Evolutionary conservation across 352 stramenopile genomes (phyloP), one percentile per base, ranked within the genome.

Genomic region (Salisapilia sapeloensis): DNA sequence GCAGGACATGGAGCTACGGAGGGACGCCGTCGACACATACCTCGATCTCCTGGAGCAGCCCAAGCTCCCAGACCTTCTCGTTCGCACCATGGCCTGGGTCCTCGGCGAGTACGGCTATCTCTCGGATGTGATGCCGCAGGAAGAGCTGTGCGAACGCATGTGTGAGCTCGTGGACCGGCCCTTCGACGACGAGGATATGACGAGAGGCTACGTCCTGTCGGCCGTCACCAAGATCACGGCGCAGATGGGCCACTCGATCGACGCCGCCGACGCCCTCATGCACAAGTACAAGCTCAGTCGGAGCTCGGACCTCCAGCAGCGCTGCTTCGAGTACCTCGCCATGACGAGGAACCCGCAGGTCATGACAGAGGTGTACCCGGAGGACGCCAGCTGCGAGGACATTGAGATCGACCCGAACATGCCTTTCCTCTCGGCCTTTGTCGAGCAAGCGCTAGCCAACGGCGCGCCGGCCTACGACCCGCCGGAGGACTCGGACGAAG

Each of bases 51-150:
- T 99, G 28, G 87, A 96, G 21, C 91, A 83, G 25, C 83, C 91
- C n/a, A 70, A 94, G 31, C 69, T 99, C 25, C 86, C 93, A 2
- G 76, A 92, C 46, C 93, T 98, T 24, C 65, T 99, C 26, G 77
- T 98, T 48, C 97, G 85, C 52, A 97, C 94, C 3, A 96, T 99
- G 71, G 76, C 94, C 4, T 99, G 95, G 94, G 87, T 97, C 19
- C 76, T 99, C 25, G 96, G 96, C 27, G 95, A 99, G 71, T 99
- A 99, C 56, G 95, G 84, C 12, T 98, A 98, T 53, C 64, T 99
- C 23, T 94, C 85, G 13, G 81, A 94, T 4, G 66, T 61, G 13
- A 92, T 93, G 57, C 70, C 86, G 27, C 60, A 98, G 9, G 83
- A 96, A 26, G 79, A 94, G 42, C 95, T 99, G 31, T 86, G 95